Conservation (phyloP, 1,284 basidiomycete species). For the Coriolopsis trogii region DNA sequence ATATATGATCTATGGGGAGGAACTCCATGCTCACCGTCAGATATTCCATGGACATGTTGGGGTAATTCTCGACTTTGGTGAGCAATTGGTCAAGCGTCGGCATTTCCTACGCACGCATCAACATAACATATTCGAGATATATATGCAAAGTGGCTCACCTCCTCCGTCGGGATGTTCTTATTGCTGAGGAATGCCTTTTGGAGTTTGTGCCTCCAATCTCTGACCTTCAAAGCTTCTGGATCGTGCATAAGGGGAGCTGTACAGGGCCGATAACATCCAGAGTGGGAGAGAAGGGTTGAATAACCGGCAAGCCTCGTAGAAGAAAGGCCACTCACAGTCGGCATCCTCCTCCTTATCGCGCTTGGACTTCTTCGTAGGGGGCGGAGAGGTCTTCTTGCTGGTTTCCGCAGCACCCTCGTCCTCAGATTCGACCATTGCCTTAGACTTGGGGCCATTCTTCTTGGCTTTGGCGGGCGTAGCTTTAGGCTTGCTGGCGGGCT, state of each 20-base stretch:
- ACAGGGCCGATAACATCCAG: conserved; percentile 6
- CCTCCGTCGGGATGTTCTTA: conserved; percentile 55
- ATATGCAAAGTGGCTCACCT: conserved; percentile 40
- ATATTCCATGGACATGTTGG: conserved; percentile 84
- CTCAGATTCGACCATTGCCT: conserved; percentile 72
- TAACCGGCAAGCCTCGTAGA: not conserved
- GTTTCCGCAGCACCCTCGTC: conserved; percentile 61
- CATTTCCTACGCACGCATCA: conserved; percentile 64
- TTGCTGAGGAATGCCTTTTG: conserved; percentile 87
- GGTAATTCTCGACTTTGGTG: conserved; percentile 82
- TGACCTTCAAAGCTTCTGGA: conserved; percentile 76
- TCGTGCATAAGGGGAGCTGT: conserved; percentile 44
- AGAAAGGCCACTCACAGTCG: conserved; percentile 44
- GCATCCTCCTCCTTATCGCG: conserved; percentile 65
- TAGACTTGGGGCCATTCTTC: conserved; percentile 66
- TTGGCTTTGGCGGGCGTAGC: conserved; percentile 47
- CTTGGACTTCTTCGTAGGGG: conserved; percentile 69
- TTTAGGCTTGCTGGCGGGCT: conserved; percentile 43
- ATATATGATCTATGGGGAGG: not conserved
- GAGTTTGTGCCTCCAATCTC: conserved; percentile 88
- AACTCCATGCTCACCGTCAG: conserved; percentile 58
- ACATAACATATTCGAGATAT: conserved; percentile 14
- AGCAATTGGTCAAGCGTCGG: conserved; percentile 77
- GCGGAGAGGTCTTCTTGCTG: conserved; percentile 59
- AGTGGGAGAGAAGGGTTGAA: conserved; percentile 3